Evolutionary conservation across 805 yeast species (phyloP).

Genomic region (Metschnikowia peoriensis): DNA sequence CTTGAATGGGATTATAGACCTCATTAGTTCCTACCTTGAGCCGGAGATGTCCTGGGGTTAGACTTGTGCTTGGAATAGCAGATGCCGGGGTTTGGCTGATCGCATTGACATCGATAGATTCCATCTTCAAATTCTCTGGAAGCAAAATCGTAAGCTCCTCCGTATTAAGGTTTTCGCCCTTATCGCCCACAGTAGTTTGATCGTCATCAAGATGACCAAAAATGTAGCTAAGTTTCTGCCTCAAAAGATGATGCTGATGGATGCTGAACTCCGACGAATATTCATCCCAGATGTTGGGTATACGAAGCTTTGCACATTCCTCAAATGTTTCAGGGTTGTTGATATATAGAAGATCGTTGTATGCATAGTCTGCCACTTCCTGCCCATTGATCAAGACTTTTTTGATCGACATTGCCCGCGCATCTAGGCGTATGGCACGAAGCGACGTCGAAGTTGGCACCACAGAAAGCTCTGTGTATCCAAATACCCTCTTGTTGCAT

Average conservation of each 20-base stretch:
- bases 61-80: slow-evolving; percentile 25
- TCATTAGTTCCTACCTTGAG: slow-evolving; percentile 35
- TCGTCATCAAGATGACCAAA: slow-evolving; percentile 47
- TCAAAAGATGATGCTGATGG: slow-evolving; percentile 59
- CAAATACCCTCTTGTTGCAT: slow-evolving; percentile 54
- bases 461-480: slow-evolving; percentile 80
- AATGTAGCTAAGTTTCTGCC: slow-evolving; percentile 51
- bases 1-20: slow-evolving; percentile 65
- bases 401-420: slow-evolving; percentile 68
- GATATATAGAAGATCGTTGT: slow-evolving; percentile 52
- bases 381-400: slow-evolving; percentile 60
- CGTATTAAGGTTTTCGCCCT: slow-evolving; percentile 37
- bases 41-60: slow-evolving; percentile 37
- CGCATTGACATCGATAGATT: slow-evolving; percentile 49
- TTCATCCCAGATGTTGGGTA: slow-evolving; percentile 41
- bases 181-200: slow-evolving; percentile 13
- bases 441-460: slow-evolving; percentile 65
- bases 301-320: slow-evolving; percentile 22
- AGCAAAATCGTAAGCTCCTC: slow-evolving; percentile 64
- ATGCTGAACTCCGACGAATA: slow-evolving; percentile 41
- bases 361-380: slow-evolving; percentile 51
- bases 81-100: slow-evolving; percentile 25
- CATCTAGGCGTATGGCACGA: slow-evolving; percentile 66
- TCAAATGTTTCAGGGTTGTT: slow-evolving; percentile 33
- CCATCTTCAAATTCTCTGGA: slow-evolving; percentile 65